These are phyloP conservation scores for Sequoia sempervirens DNA, from an alignment of 75 land plant genomes.

Conservation along the genomic window DNA sequence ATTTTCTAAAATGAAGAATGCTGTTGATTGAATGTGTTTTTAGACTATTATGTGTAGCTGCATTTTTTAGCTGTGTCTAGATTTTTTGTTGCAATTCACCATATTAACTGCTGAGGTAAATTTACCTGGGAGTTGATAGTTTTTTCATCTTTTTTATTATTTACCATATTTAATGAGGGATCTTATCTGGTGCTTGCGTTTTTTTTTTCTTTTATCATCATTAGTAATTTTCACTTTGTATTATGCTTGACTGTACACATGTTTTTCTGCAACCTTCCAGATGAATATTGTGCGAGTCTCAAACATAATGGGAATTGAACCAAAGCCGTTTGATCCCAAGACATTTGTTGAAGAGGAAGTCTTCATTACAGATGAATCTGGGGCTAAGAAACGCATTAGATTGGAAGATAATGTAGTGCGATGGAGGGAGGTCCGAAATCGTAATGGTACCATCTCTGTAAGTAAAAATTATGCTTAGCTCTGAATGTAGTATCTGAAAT, in stretches of 20 bases:
- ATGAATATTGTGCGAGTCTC: constrained; percentile 92
- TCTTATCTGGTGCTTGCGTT: not conserved
- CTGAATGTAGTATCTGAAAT: not conserved
- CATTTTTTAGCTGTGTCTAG: not conserved
- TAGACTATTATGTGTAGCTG: not conserved
- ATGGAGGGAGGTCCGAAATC: constrained; percentile 77
- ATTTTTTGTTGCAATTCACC: not conserved
- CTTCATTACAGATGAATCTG: constrained; percentile 91
- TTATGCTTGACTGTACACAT: not conserved
- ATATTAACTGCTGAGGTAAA: not conserved
- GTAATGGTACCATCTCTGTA: constrained; percentile 68
- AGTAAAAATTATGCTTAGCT: constrained; percentile 23
- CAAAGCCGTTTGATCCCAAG: constrained; percentile 94
- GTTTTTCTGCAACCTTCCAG: constrained; percentile 31
- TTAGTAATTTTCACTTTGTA: not conserved
- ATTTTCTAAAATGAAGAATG: not conserved
- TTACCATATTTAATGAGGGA: not conserved
- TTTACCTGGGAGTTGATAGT: not conserved
- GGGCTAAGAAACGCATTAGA: constrained; percentile 76
- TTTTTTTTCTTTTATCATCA: not conserved
- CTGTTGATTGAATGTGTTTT: not conserved
- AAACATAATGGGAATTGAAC: constrained; percentile 95
- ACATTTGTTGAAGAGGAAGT: constrained; percentile 86
- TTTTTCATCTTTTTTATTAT: not conserved
- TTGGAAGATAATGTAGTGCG: constrained; percentile 93